Evolutionary conservation across 2,329 filamentous ascomycete species (phyloP), one percentile per base, ranked within the genome.

Genomic region (Epichloe brachyelytri): DNA sequence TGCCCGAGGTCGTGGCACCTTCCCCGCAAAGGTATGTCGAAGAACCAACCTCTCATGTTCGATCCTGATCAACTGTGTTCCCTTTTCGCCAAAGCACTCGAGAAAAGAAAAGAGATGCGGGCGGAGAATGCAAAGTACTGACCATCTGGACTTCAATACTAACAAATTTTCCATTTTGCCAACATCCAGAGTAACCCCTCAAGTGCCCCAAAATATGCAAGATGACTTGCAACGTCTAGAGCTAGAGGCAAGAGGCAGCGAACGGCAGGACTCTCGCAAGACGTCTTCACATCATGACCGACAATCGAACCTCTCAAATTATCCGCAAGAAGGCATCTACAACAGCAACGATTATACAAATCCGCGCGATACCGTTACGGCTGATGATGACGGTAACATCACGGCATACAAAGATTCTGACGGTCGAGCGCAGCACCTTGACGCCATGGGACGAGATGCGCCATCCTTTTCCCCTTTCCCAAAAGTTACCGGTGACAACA

Each of bases 131-230:
- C 30, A 40, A 44, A 39, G 30, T 19, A 38, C 39, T 48, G 46
- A 4, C 30, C 39, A 45, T 53, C 65, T 64, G 63, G 64, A 63
- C 63, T 64, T 57, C 37, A 22, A 49, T 57, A 63, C 68, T 69
- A 63, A 72, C 67, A 57, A 57, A 46, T 60, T 59, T 60, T 65
- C 57, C 43, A 20, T 36, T 46, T 59, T 56, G 44, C 49, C 57
- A 60, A 60, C 63, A 56, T 64, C 58, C 68, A 95, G 88, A 73
- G 82, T 94, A 63, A 95, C 91, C 82, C 87, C 88, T 66, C 89
- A 96, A 76, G 89, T 96, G 58, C 88, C 91, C 59, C 86, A 91
- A 70, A 91, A 95, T 70, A 96, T 98, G 80, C 89, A 95, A 72
- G 85, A 95, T 63, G 91, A 87, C 69, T 79, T 98, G 58, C 86